phyloP scores from a whole-genome alignment of 805 yeast species.

The Ascoidea asiatica region DNA sequence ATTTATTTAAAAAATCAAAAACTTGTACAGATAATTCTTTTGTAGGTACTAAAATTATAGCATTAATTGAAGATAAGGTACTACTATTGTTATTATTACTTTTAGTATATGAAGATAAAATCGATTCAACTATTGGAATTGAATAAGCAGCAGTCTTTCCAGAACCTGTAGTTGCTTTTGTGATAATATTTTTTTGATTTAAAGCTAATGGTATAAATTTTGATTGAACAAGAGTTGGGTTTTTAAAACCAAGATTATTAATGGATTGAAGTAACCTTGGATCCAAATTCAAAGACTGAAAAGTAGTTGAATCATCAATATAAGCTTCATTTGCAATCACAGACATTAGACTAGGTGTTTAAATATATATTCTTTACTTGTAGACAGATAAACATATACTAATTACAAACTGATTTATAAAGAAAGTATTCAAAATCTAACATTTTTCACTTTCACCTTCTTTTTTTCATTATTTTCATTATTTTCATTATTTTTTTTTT shows the following conservation, averaged over 20 bases:
- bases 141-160: conserved; percentile 91
- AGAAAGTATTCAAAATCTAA: too few species aligned
- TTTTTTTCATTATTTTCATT: too few species aligned
- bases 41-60: conserved; percentile 82
- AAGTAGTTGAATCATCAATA: conserved; percentile 54
- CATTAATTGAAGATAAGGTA: conserved; percentile 21
- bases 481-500: too few species aligned
- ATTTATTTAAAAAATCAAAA: conserved; percentile 47
- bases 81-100: conserved; percentile 16
- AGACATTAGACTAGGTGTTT: too few species aligned
- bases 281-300: conserved; percentile 72
- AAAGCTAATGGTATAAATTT: conserved; percentile 87
- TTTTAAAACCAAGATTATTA: conserved; percentile 61
- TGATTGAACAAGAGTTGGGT: conserved; percentile 86
- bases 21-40: conserved; percentile 88
- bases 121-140: conserved; percentile 45
- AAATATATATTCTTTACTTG: too few species aligned
- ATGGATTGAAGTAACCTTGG: conserved; percentile 76
- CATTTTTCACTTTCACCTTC: too few species aligned
- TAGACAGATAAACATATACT: too few species aligned
- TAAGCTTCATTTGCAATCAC: conserved; percentile 52
- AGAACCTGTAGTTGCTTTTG: conserved; percentile 90
- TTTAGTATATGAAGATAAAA: conserved; percentile 25
- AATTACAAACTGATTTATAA: too few species aligned
- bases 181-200: conserved; percentile 84